Conservation (phyloP, 108 stramenopile species). For the Nitzschia sp. region DNA sequence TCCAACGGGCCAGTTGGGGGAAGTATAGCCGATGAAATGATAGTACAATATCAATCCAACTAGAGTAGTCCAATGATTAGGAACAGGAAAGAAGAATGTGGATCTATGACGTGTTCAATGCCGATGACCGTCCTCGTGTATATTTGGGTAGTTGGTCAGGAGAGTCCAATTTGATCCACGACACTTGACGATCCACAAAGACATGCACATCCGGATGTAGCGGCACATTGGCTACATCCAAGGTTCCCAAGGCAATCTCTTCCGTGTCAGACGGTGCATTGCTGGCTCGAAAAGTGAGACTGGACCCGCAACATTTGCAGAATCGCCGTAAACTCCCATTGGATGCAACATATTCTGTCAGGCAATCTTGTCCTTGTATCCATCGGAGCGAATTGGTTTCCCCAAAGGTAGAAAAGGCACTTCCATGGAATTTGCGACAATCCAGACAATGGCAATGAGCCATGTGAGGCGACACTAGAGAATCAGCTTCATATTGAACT, state of each 20-base stretch:
- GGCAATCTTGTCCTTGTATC: not conserved
- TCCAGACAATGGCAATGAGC: conserved; percentile 2
- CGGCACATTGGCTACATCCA: not conserved
- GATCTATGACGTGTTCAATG: no score
- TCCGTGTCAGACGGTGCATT: not conserved
- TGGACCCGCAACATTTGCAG: not conserved
- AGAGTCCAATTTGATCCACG: not conserved
- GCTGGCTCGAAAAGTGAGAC: not conserved
- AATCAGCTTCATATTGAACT: not conserved
- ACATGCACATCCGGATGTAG: not conserved
- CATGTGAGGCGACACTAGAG: not conserved
- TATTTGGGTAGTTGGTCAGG: not conserved
- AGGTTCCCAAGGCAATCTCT: not conserved
- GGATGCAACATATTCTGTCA: not conserved
- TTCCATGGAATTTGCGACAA: not conserved
- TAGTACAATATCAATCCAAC: no score
- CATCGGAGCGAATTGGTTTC: not conserved
- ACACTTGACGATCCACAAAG: not conserved
- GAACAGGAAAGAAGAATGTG: no score
- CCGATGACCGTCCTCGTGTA: not conserved
- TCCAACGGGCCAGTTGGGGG: not conserved
- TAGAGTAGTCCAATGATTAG: no score
- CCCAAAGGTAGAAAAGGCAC: not conserved
- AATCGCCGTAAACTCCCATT: not conserved
- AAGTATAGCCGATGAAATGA: no score